Base-by-base conservation (phyloP, 208 protist species). In the Acanthamoeba culbertsoni region DNA sequence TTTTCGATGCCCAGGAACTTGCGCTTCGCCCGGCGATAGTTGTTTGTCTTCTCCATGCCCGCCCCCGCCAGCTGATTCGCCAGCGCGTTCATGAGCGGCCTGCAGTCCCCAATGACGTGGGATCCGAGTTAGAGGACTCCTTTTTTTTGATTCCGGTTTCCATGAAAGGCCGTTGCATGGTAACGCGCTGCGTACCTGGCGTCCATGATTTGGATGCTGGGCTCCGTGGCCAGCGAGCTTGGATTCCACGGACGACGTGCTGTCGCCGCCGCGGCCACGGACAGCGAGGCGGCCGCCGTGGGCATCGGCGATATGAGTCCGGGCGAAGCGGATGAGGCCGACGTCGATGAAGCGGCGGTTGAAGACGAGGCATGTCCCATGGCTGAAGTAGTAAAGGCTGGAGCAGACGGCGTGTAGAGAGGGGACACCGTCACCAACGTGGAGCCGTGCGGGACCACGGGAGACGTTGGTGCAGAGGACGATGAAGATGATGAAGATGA, bases 1-100 rank as follows among this genome's bases (percentile, higher is more conserved):
- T 97, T 97, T 10, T 93, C 94, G 73, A 97, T 97, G 65, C 79
- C 79, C 45, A 68, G 59, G 26, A 92, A 92, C 33, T 92, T 75
- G 28, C 53, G 55, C 46, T 92, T 68, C 57, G 57, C 53, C 31
- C 53, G 42, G 40, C 46, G 35, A 23, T 92, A 92, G 46, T 77
- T 92, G 86, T 16, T 59, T 26, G 86, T 92, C 57, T 92, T 92
- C 59, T 92, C 86, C 40, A 71, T 77, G 1, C 86, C 86, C 14
- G 86, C 86, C 14, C 86, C 86, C 12, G 42, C 46, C 86, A 92
- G 59, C 86, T 92, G 86, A 26, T 92, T 92, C 4, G 86, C 86
- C 18, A 77, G 33, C 7, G 86, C 86, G 63, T 92, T 92, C 43
- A 92, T 59, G 40, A 53, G 20, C 42, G 86, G 86, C 51, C 82